phyloP scores from a whole-genome alignment of 164 flowering plant genomes.

The Warburgia ugandensis region DNA sequence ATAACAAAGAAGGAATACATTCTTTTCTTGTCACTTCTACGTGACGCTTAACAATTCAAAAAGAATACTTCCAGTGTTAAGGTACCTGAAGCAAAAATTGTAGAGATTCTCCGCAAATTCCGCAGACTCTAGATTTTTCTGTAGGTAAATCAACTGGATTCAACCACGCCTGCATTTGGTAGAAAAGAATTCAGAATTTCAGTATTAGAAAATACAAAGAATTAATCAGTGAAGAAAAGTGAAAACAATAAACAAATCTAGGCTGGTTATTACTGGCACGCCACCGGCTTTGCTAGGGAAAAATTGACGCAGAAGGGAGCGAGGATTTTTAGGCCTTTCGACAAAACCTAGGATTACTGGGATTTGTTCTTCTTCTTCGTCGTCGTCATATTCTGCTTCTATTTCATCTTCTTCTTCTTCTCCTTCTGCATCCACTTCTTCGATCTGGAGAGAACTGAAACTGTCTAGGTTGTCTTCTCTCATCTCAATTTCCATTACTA shows the following conservation, averaged over 20 bases:
- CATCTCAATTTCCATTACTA: conserved; percentile 10
- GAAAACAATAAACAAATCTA: background rate
- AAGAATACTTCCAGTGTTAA: no score
- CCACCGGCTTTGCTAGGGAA: conserved; percentile 97
- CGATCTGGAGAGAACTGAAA: conserved; percentile 27
- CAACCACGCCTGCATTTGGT: conserved; percentile 70
- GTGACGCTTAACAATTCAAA: no score
- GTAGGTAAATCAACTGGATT: conserved; percentile 75
- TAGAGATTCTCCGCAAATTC: conserved; percentile 66
- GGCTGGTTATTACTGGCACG: conserved; percentile 37
- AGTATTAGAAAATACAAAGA: background rate
- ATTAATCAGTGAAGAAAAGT: background rate
- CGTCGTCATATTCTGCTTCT: conserved; percentile 23
- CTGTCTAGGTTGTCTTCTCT: conserved; percentile 11
- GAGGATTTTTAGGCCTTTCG: conserved; percentile 45
- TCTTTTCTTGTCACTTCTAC: no score
- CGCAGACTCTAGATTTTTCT: conserved; percentile 48
- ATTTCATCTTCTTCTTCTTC: conserved; percentile 28
- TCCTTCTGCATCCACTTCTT: conserved; percentile 3
- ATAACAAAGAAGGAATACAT: no score
- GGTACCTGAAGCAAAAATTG: conserved; percentile 85
- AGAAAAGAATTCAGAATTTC: background rate
- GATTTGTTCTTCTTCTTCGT: conserved; percentile 20
- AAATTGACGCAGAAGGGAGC: conserved; percentile 55
- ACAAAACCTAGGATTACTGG: conserved; percentile 58